These are phyloP conservation scores for Otatea glauca DNA, from an alignment of 176 grass and related monocot species.

Conservation along the genomic window DNA sequence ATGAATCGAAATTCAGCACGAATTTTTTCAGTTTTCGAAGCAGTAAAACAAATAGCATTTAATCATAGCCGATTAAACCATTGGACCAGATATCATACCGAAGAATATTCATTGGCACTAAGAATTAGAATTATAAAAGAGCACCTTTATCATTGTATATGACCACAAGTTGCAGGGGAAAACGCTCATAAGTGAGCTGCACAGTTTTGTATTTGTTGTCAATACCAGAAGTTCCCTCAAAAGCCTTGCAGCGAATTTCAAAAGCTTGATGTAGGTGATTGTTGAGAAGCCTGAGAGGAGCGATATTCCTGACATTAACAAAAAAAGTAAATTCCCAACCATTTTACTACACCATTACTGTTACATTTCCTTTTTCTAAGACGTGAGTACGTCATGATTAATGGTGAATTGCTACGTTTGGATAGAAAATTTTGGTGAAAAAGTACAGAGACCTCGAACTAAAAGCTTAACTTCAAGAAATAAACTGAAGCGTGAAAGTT, in stretches of 20 bases:
- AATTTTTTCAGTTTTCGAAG: neutral
- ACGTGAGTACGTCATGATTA: no score
- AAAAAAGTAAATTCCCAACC: no score
- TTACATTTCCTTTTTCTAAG: no score
- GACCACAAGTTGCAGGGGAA: constrained; percentile 5
- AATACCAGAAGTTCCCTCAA: constrained; percentile 81
- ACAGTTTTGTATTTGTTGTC: constrained; percentile 82
- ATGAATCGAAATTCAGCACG: neutral
- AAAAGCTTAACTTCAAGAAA: no score
- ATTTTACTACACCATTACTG: no score
- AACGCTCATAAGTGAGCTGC: constrained; percentile 67
- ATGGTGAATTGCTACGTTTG: no score
- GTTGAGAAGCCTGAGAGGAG: no score
- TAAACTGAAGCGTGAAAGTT: no score
- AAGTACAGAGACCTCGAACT: no score
- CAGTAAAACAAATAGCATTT: neutral
- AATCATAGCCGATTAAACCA: neutral
- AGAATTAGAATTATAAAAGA: neutral
- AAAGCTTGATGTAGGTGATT: constrained; percentile 7
- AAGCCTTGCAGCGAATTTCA: constrained; percentile 52
- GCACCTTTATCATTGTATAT: neutral
- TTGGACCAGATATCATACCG: neutral
- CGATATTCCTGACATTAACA: no score
- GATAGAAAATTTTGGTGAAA: no score
- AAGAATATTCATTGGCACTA: neutral